Evolutionary conservation across 441 rosid genomes (phyloP).

Genomic region (Pelargonium myrrhifolium): DNA sequence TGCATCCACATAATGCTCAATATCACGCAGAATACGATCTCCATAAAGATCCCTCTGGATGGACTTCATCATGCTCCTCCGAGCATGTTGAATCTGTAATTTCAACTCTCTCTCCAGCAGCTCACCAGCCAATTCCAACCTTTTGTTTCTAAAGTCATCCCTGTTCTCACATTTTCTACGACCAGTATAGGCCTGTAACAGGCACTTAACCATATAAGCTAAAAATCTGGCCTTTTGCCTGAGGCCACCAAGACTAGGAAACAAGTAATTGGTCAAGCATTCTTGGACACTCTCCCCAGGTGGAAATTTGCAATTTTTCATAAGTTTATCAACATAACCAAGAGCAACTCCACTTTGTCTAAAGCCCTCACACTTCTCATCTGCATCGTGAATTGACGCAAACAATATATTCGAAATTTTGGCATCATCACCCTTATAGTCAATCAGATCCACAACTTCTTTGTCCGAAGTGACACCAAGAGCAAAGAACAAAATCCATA

Average conservation of each 20-base stretch:
- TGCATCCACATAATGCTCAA: conserved; percentile 83
- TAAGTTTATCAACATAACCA: conserved; percentile 25
- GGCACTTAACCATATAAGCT: conserved; percentile 86
- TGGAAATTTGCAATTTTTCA: conserved; percentile 54
- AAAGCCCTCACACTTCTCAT: conserved; percentile 45
- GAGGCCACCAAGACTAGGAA: conserved; percentile 52
- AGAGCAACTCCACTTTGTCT: conserved; percentile 39
- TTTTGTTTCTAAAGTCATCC: conserved; percentile 79
- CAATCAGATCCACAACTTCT: conserved; percentile 58
- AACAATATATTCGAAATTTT: conserved; percentile 47
- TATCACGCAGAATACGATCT: conserved; percentile 48
- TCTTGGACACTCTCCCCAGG: conserved; percentile 56
- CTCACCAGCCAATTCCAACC: conserved; percentile 81
- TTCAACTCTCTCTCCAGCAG: conserved; percentile 75
- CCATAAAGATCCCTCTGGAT: conserved; percentile 69
- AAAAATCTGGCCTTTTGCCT: conserved; percentile 73
- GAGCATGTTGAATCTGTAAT: conserved; percentile 70
- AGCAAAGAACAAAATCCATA: conserved; percentile 80
- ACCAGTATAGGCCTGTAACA: conserved; percentile 60
- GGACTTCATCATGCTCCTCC: conserved; percentile 62
- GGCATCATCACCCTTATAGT: conserved; percentile 45
- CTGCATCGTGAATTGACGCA: conserved; percentile 66
- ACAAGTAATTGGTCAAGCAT: conserved; percentile 48
- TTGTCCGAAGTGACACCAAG: conserved; percentile 71
- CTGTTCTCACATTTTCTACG: conserved; percentile 68